Conservation (phyloP, 2,329 filamentous ascomycete species). For the Fusarium musae region DNA sequence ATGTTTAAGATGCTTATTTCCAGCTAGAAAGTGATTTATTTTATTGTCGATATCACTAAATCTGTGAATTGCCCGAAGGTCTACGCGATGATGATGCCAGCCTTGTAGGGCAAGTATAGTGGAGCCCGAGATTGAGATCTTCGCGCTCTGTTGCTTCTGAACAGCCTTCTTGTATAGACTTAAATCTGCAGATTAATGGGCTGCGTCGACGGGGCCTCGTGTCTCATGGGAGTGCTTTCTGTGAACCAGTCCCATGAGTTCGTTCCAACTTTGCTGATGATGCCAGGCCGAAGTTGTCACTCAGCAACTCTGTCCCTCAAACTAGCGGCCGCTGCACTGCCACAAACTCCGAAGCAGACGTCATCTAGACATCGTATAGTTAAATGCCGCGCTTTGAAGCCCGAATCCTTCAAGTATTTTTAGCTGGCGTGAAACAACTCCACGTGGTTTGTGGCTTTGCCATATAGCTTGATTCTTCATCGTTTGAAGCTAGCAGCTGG, state of each 20-base stretch:
- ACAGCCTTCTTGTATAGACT: not conserved
- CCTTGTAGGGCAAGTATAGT: not conserved
- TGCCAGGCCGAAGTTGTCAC: not conserved
- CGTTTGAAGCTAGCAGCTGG: not conserved
- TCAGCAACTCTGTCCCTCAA: not conserved
- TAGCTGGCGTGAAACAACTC: not conserved
- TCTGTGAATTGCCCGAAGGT: not conserved
- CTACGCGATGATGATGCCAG: not conserved
- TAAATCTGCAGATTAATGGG: fast-evolving
- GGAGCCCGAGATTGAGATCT: not conserved
- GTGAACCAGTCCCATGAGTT: fast-evolving
- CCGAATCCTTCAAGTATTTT: not conserved
- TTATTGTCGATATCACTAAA: fast-evolving
- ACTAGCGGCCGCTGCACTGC: not conserved
- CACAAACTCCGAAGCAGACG: not conserved
- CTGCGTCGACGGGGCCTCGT: fast-evolving
- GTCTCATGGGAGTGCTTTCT: fast-evolving
- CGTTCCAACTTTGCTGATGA: not conserved
- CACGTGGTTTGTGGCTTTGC: not conserved
- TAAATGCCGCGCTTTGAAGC: not conserved
- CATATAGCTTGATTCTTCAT: not conserved
- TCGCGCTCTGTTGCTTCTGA: not conserved
- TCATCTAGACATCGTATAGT: not conserved
- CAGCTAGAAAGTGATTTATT: fast-evolving
- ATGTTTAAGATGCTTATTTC: fast-evolving